A percentile compares a stretch with the other conserved stretches of the same genome.
Evolutionary conservation across 805 yeast genomes (phyloP).

Genomic region (Priceomyces haplophilus): DNA sequence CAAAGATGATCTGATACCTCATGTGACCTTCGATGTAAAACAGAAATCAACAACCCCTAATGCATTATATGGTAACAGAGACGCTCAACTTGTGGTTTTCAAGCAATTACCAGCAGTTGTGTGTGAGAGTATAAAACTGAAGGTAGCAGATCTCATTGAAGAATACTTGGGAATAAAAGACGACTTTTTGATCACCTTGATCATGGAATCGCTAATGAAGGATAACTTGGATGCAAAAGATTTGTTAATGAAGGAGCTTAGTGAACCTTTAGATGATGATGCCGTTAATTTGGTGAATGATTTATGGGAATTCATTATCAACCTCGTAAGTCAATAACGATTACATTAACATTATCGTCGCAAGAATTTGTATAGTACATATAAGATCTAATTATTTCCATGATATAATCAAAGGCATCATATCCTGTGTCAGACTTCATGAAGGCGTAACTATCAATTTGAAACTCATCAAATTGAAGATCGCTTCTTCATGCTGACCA

Average conservation of each 20-base stretch:
- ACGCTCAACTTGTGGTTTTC: background rate
- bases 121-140: slow-evolving; percentile 23
- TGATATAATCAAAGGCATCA: background rate
- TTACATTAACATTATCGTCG: background rate
- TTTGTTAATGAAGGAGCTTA: slow-evolving; percentile 42
- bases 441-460: background rate
- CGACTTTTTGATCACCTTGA: slow-evolving; percentile 45
- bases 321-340: background rate
- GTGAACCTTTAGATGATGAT: slow-evolving; percentile 52
- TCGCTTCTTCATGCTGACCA: slow-evolving; percentile 45
- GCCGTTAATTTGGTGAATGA: slow-evolving; percentile 40
- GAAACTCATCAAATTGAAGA: too few relatives aligned
- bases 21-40: background rate
- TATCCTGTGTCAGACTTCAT: too few relatives aligned
- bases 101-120: background rate
- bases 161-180: slow-evolving; percentile 55
- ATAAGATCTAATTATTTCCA: background rate
- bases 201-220: slow-evolving; percentile 35
- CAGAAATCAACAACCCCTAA: slow-evolving; percentile 2
- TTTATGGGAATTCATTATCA: slow-evolving; percentile 28
- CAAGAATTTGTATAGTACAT: slow-evolving; percentile 2
- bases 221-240: slow-evolving; percentile 29
- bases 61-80: background rate
- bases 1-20: too few relatives aligned
- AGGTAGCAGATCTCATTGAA: slow-evolving; percentile 43